phyloP scores from a whole-genome alignment of 352 stramenopile species.

The Blastocystis sp. region DNA sequence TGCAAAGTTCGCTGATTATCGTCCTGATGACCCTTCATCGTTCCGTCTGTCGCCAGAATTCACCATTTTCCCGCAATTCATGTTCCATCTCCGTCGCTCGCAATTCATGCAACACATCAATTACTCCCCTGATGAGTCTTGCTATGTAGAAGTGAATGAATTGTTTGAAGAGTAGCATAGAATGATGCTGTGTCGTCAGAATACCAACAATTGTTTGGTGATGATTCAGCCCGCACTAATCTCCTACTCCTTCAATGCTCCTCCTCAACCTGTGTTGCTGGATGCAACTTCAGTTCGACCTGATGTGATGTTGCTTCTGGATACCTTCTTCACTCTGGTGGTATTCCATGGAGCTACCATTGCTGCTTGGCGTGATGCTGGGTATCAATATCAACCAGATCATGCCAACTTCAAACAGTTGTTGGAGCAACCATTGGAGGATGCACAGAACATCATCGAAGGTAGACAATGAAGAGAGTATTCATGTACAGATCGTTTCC shows the following conservation, averaged over 20 bases:
- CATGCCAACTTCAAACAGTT: constrained; percentile 97
- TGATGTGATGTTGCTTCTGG: constrained; percentile 96
- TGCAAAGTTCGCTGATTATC: constrained; percentile 96
- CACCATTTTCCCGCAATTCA: constrained; percentile 98
- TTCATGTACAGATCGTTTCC: constrained; percentile 80
- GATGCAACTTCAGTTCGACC: constrained; percentile 86
- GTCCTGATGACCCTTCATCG: constrained; percentile 90
- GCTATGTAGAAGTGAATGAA: constrained; percentile 88
- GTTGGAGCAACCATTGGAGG: constrained; percentile 87
- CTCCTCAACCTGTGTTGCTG: constrained; percentile 83
- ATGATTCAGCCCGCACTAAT: constrained; percentile 99
- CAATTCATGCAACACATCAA: constrained; percentile 98
- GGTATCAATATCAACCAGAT: constrained; percentile 86
- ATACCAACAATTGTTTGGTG: constrained; percentile 94
- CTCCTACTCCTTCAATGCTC: constrained; percentile 90
- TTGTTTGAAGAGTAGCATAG: constrained; percentile 64
- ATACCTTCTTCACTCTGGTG: constrained; percentile 99
- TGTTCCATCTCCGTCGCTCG: constrained; percentile 96
- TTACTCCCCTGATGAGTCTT: constrained; percentile 94
- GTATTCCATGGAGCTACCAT: constrained; percentile 99
- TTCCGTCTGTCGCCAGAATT: constrained; percentile 95
- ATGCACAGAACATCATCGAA: constrained; percentile 98
- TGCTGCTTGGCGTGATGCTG: constrained; percentile 92
- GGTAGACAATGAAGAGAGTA: constrained; percentile 67
- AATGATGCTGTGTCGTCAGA: constrained; percentile 86